phyloP scores from a whole-genome alignment of 2,329 filamentous ascomycete genomes.

The Lizonia empirigonia region DNA sequence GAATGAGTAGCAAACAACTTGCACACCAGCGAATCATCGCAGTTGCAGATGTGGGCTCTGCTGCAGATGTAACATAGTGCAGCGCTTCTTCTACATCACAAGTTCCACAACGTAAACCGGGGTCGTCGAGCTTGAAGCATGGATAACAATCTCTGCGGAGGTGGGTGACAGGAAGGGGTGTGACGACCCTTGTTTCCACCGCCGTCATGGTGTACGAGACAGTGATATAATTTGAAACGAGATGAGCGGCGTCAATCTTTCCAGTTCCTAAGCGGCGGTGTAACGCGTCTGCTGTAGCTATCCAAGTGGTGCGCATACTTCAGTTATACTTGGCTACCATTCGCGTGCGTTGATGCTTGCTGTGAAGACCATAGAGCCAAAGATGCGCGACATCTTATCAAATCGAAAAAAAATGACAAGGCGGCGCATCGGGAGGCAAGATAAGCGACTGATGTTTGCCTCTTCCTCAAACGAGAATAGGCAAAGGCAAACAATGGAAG shows the following conservation, averaged over 20 bases:
- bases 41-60: neutral
- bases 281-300: neutral
- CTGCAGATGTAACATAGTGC: too few species aligned
- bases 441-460: neutral
- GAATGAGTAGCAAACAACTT: constrained; percentile 4
- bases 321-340: neutral
- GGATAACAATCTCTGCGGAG: neutral
- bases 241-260: neutral
- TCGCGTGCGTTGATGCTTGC: neutral
- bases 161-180: neutral
- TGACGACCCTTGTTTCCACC: neutral
- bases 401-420: neutral
- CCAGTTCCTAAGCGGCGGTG: neutral
- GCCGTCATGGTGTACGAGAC: neutral
- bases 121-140: neutral
- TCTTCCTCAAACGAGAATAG: neutral
- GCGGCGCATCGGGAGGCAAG: neutral
- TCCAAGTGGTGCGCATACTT: neutral
- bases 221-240: neutral
- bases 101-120: neutral
- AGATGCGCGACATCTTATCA: neutral
- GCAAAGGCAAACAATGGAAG: neutral
- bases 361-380: neutral
- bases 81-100: too few species aligned
- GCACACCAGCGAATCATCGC: neutral